Conservation (phyloP, 2,329 filamentous ascomycete genomes). For the Aspergillus felis region DNA sequence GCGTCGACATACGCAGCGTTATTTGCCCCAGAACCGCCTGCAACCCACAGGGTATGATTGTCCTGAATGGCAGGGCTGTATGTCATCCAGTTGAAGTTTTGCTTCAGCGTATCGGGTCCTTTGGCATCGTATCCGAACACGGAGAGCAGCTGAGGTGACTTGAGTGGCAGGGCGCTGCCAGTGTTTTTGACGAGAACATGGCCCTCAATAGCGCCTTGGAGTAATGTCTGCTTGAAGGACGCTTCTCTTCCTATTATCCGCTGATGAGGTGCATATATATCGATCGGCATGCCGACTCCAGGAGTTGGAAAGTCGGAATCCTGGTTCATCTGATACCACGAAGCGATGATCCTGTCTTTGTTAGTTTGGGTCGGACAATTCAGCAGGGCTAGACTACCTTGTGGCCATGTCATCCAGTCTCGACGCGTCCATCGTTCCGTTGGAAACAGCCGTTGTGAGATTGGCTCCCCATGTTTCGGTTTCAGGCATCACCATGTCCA, state of each 20-base stretch:
- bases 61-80: constrained; percentile 1
- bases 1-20: constrained; percentile 48
- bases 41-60: constrained; percentile 46
- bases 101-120: constrained; percentile 1
- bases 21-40: constrained; percentile 48
- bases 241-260: constrained; percentile 47
- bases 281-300: constrained; percentile 21
- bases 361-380: not conserved
- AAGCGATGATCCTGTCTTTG: constrained; percentile 36
- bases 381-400: constrained; percentile 12
- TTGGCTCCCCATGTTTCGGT: constrained; percentile 20
- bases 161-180: constrained; percentile 47
- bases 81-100: not conserved
- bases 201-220: constrained; percentile 54
- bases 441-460: constrained; percentile 55
- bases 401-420: constrained; percentile 60
- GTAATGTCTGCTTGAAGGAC: constrained; percentile 27
- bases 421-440: constrained; percentile 54
- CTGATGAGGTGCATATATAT: constrained; percentile 12
- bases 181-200: constrained; percentile 55
- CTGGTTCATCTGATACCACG: constrained; percentile 40
- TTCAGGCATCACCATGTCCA: constrained; percentile 24
- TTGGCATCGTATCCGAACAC: constrained; percentile 25
- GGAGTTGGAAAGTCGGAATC: constrained; percentile 14
- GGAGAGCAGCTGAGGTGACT: constrained; percentile 18